Evolutionary conservation across 768 basidiomycete genomes (phyloP), one percentile per base, ranked within the genome.

Genomic region (Antrodiella citrinella): DNA sequence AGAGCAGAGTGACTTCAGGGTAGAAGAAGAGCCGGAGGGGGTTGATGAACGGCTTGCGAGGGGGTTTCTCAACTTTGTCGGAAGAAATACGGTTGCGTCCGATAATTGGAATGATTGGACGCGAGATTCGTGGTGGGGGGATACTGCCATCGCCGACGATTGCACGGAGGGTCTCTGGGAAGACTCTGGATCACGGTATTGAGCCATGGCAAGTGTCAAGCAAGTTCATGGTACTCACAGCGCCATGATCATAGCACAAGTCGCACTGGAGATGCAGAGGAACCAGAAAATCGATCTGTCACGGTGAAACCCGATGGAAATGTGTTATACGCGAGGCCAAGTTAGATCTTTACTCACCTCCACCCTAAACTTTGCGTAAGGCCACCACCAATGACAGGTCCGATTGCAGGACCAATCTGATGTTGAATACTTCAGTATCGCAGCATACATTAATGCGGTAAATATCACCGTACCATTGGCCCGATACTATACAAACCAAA

Each of bases 401-500:
- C 73, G 23, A 72, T 24, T 30, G 57, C 60, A 4, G 66, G 70
- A 1, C 67, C 68, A 42, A 66, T 54, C 65, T 65, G 45, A n/a
- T n/a, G n/a, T n/a, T n/a, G n/a, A n/a, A n/a, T n/a, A n/a, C n/a
- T n/a, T n/a, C n/a, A n/a, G n/a, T n/a, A n/a, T n/a, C n/a, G n/a
- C n/a, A n/a, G n/a, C n/a, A n/a, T n/a, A n/a, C n/a, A n/a, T n/a
- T n/a, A n/a, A n/a, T n/a, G n/a, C n/a, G n/a, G n/a, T n/a, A n/a
- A n/a, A n/a, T n/a, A n/a, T n/a, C n/a, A n/a, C n/a, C 77, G 39
- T 53, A 80, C 82, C 72, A 81, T 72, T n/a, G 84, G 81, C 0
- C 84, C 84, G 2, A 84, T 51, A 26, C 66, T 72, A 63, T 80
- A 87, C 5, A 86, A 45, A 2, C 88, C 90, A 49, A 81, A 75